Base-by-base conservation (phyloP, 768 basidiomycete species). In the Serendipita sp. region DNA sequence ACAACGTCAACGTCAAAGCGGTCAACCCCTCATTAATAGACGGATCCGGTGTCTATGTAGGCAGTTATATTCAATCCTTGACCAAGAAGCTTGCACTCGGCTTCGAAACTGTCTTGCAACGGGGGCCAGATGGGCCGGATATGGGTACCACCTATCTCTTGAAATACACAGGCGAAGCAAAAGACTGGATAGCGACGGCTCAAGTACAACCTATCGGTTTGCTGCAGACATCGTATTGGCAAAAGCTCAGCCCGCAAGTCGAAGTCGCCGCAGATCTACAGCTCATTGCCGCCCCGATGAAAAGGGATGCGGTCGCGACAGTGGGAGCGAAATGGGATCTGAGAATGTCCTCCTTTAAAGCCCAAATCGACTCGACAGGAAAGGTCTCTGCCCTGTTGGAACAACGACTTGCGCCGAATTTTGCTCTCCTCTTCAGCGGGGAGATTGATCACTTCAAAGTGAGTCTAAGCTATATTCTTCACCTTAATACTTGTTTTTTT, bases 381-480 rank as follows among this genome's bases (percentile, higher is more conserved):
- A 99, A 98, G 74, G 89, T 98, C 30, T 88, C 90, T 51, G 93
- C 94, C 65, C 73, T 94, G 69, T 82, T 98, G 22, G 96, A 99
- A 74, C 95, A 98, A 74, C 82, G 93, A 61, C 92, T 98, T 72
- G 90, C 90, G 13, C 96, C 96, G 3, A 83, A 90, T 7, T 97
- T 99, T 70, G 84, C 91, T 14, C 96, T 99, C 80, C 73, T 94
- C 68, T 84, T 99, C 50, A 82, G 90, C 17, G 96, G 96, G 9
- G 96, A 99, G 79, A 92, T 99, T 67, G 96, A 99, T 73, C 96
- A 99, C 80, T 87, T 91, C 79, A 98, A 94, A 85, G 93, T 90
- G 68, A 65, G 75, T 67, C 7, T 38, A 38, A 5, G 7, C 4
- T 38, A 38, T 38, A 38, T 38, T 14, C 34, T 38, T n/a, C n/a